These are phyloP conservation scores for Uncinocarpus reesii DNA, from an alignment of 2,329 filamentous ascomycete species.

Conservation along the genomic window DNA sequence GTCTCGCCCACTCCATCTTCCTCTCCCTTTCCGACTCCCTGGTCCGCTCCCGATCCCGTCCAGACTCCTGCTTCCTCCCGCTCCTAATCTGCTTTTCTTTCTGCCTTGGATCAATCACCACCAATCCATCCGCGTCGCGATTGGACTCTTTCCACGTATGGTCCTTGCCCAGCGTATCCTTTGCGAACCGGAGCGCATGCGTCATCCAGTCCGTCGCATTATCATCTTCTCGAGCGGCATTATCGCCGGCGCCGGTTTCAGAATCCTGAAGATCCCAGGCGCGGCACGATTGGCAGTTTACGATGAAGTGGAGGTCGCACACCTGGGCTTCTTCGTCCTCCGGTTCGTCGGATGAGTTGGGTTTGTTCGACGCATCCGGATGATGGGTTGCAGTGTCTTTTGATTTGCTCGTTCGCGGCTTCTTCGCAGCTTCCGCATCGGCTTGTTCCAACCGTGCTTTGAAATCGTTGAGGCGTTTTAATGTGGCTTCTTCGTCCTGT, in stretches of 20 bases:
- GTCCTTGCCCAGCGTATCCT: constrained; percentile 83
- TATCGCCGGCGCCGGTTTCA: constrained; percentile 16
- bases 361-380: background rate
- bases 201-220: constrained; percentile 65
- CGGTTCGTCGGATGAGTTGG: constrained; percentile 3
- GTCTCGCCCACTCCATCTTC: constrained; percentile 30
- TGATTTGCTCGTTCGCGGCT: constrained; percentile 13
- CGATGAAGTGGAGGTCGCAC: constrained; percentile 93
- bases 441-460: constrained; percentile 58
- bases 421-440: constrained; percentile 15
- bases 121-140: constrained; percentile 57
- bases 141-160: constrained; percentile 82
- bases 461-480: constrained; percentile 69
- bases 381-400: constrained; percentile 3
- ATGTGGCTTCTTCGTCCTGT: constrained; percentile 52
- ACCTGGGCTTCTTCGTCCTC: constrained; percentile 55
- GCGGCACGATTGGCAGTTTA: constrained; percentile 83
- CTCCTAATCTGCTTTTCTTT: constrained; percentile 64
- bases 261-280: constrained; percentile 56
- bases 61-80: constrained; percentile 59
- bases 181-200: constrained; percentile 74
- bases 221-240: constrained; percentile 27
- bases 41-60: constrained; percentile 29
- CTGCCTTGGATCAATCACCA: constrained; percentile 86
- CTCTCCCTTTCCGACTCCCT: constrained; percentile 28